Percentiles rank a stretch among this genome's conserved stretches.
phyloP scores from a whole-genome alignment of 208 protist genomes.

The Leishmania arabica region DNA sequence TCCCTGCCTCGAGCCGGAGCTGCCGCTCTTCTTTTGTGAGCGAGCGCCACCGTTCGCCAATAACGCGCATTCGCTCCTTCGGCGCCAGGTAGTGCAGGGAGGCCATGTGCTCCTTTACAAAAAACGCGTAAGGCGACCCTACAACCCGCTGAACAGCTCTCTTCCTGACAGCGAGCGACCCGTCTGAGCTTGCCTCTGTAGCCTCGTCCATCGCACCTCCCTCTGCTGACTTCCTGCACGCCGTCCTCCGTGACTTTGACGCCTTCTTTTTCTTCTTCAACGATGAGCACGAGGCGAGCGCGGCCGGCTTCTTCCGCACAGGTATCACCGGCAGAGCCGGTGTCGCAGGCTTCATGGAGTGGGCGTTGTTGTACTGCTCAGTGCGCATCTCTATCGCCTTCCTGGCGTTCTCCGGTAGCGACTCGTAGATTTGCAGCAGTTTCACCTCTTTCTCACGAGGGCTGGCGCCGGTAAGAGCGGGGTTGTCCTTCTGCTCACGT shows the following conservation, averaged over 20 bases:
- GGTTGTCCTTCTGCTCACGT: conserved; percentile 61
- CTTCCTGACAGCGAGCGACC: background rate
- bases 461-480: conserved; percentile 45
- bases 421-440: conserved; percentile 70
- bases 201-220: background rate
- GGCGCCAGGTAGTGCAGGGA: conserved; percentile 41
- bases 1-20: conserved; percentile 10
- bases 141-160: background rate
- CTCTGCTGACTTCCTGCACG: conserved; percentile 3
- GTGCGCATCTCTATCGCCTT: conserved; percentile 45
- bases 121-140: conserved; percentile 49
- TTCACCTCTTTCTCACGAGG: conserved; percentile 53
- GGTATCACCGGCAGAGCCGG: conserved; percentile 11
- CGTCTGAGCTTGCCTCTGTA: background rate
- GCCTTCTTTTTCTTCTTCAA: conserved; percentile 7
- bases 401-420: conserved; percentile 56
- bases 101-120: conserved; percentile 80
- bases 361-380: conserved; percentile 20
- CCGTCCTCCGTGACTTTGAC: background rate
- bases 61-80: conserved; percentile 58
- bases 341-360: conserved; percentile 8
- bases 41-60: conserved; percentile 56
- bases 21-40: conserved; percentile 37
- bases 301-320: conserved; percentile 19
- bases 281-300: background rate